Base-by-base conservation (phyloP, 768 basidiomycete genomes). In the Mycena floridula region DNA sequence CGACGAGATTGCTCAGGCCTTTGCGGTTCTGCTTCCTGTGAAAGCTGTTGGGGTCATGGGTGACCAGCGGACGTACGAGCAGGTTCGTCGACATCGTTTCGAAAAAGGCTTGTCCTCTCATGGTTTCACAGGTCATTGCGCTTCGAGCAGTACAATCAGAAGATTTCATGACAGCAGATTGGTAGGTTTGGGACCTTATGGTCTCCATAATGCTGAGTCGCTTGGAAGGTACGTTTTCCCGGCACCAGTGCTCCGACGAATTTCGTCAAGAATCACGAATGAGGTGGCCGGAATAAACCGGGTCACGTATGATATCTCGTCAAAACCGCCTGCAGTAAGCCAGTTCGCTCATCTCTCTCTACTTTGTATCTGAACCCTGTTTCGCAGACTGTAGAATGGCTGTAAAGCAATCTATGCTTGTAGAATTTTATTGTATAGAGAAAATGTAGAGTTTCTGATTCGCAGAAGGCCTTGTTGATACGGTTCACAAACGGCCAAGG, bases 151-250 rank as follows among this genome's bases (percentile, higher is more conserved):
- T 98, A 7, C 85, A 89, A 59, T 84, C 93, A n/a, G 95, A 97
- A 60, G 96, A 99, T 63, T 99, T 99, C 60, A 99, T 99, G 96
- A 99, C 96, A 12, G 96, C 96, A 26, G 95, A 98, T 62, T 98
- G 95, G 95, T 92, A 58, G 35, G 78, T 59, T 32, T 25, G 36
- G 39, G 26, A 27, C 36, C 44, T 42, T 40, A 24, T 18, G 18
- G n/a, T 45, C 42, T 40, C 30, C 47, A 30, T 37, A 66, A 43
- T 64, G 66, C 52, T 64, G 61, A 62, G 56, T 43, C 35, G n/a
- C 53, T 38, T 51, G 37, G n/a, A 55, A 90, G 89, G 89, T 97
- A 89, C 68, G 82, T 89, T n/a, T 99, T 98, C 76, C 94, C 95
- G 22, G 69, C 91, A 13, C 84, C 86, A 35, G 81, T 98, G 9